These are phyloP conservation scores for Pseudocercospora fijiensis DNA, from an alignment of 2,329 filamentous ascomycete genomes.

Conservation along the genomic window DNA sequence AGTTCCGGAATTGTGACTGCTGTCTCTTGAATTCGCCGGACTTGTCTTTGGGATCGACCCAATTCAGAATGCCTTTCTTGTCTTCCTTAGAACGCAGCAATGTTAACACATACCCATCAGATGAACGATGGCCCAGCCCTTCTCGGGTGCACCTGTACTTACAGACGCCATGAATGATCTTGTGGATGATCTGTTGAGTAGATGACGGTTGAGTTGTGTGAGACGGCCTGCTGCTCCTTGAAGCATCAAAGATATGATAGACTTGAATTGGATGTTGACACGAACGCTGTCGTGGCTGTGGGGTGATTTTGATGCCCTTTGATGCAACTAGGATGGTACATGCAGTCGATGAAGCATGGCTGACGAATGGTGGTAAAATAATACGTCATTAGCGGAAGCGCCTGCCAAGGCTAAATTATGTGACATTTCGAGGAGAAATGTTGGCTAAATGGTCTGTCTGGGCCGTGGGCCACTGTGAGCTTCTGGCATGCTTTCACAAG, in stretches of 20 bases:
- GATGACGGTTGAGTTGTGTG: conserved; percentile 3
- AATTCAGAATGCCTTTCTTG: conserved; percentile 66
- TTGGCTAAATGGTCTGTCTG: not conserved
- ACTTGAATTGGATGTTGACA: not conserved
- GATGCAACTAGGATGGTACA: not conserved
- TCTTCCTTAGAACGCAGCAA: conserved; percentile 13
- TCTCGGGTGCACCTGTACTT: conserved; percentile 7
- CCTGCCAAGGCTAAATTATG: not conserved
- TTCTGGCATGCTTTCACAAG: too few relatives aligned
- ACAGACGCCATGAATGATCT: conserved; percentile 25
- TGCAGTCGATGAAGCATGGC: not conserved
- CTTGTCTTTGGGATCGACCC: conserved; percentile 75
- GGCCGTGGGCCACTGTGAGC: not conserved
- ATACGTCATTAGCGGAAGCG: not conserved
- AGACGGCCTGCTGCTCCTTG: conserved; percentile 8
- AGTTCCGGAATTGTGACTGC: conserved; percentile 76
- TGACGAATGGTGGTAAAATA: not conserved
- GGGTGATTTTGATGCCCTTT: not conserved
- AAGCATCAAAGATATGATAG: conserved; percentile 10
- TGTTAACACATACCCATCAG: conserved; percentile 14
- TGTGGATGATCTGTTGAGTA: not conserved
- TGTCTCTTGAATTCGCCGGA: conserved; percentile 92
- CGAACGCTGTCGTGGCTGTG: not conserved
- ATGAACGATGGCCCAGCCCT: not conserved
- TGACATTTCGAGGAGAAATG: not conserved